Evolutionary conservation across 2,329 filamentous ascomycete genomes (phyloP).

Genomic region (Aspergillus texensis): DNA sequence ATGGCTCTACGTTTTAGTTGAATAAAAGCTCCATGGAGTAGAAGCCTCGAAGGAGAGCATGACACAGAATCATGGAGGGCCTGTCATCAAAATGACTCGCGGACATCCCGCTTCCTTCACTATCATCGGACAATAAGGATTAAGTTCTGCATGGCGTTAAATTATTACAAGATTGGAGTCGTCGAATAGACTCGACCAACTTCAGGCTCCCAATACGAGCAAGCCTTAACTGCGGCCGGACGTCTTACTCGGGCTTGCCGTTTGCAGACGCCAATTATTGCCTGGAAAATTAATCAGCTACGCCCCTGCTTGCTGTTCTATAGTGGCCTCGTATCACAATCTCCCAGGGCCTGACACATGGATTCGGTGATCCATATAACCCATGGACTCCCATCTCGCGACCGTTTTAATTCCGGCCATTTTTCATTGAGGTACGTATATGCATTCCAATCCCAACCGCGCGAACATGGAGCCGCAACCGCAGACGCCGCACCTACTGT

Average conservation of each 20-base stretch:
- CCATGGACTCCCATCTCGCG: not conserved
- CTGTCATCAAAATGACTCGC: not conserved
- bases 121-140: not conserved
- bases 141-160: not conserved
- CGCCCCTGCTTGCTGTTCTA: not conserved
- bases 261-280: not conserved
- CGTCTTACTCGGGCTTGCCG: not conserved
- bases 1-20: not conserved
- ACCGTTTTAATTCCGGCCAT: not conserved
- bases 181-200: not conserved
- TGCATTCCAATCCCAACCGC: constrained; percentile 1
- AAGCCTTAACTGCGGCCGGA: not conserved
- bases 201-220: not conserved
- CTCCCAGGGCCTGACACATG: no score
- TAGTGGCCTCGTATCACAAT: no score
- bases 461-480: constrained; percentile 8
- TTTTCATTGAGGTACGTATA: not conserved
- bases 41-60: not conserved
- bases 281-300: not conserved
- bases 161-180: not conserved
- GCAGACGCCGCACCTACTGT: constrained; percentile 3
- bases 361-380: not conserved
- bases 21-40: not conserved
- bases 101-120: not conserved
- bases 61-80: not conserved